Evolutionary conservation across 2,329 filamentous ascomycete genomes (phyloP).

Genomic region (Cercospora zeina): DNA sequence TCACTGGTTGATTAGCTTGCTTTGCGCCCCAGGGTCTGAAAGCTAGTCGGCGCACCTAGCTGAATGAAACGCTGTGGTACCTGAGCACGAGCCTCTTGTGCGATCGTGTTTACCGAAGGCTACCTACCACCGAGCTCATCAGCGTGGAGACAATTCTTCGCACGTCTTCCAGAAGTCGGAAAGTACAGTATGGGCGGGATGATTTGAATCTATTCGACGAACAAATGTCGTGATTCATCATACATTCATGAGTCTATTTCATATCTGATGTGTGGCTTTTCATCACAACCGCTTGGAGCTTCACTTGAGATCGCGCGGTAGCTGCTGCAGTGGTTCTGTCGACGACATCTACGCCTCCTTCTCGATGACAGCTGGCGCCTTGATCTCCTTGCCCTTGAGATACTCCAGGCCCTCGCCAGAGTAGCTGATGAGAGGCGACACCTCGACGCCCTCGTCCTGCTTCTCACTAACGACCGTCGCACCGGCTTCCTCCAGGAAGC

Average conservation of each 20-base stretch:
- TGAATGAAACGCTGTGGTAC: slow-evolving; percentile 10
- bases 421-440: slow-evolving; percentile 92
- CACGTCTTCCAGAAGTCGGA: background rate
- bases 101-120: background rate
- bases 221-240: background rate
- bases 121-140: background rate
- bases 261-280: background rate
- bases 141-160: background rate
- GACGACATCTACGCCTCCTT: slow-evolving; percentile 46
- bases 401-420: slow-evolving; percentile 65
- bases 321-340: background rate
- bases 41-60: slow-evolving; percentile 8
- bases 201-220: background rate
- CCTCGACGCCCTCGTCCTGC: slow-evolving; percentile 70
- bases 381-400: slow-evolving; percentile 60
- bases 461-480: slow-evolving; percentile 68
- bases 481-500: slow-evolving; percentile 80
- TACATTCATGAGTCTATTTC: slow-evolving; percentile 10
- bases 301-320: background rate
- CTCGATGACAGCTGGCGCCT: slow-evolving; percentile 65
- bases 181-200: background rate
- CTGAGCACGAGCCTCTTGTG: slow-evolving; percentile 5
- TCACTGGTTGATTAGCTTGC: slow-evolving; percentile 3
- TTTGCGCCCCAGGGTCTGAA: background rate
- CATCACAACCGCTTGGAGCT: background rate